Evolutionary conservation across 2,329 filamentous ascomycete species (phyloP).

Genomic region (Zymoseptoria tritici): DNA sequence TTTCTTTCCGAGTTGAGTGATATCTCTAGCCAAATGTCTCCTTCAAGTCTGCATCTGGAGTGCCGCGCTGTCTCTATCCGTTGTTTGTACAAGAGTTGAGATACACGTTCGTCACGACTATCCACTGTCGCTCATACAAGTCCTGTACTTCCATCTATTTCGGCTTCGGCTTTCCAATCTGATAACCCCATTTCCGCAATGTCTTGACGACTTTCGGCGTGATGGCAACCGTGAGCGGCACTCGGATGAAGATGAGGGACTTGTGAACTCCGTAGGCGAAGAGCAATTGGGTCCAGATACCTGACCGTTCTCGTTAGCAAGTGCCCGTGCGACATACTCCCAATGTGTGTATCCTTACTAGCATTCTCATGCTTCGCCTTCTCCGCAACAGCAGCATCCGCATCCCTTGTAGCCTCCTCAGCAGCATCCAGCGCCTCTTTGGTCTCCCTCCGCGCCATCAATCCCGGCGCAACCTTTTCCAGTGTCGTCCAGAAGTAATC

Average conservation of each 20-base stretch:
- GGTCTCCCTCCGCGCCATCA: constrained; percentile 17
- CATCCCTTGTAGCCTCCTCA: constrained; percentile 39
- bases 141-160: constrained; percentile 27
- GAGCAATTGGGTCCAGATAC: constrained; percentile 75
- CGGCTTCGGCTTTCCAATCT: constrained; percentile 63
- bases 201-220: constrained; percentile 92
- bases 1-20: neutral
- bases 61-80: neutral
- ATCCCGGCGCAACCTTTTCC: constrained; percentile 51
- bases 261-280: constrained; percentile 97
- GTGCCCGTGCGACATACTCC: neutral
- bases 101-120: constrained; percentile 25
- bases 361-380: constrained; percentile 26
- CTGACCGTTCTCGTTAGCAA: constrained; percentile 32
- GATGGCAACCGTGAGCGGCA: constrained; percentile 82
- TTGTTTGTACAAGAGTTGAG: neutral
- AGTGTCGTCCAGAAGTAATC: constrained; percentile 52
- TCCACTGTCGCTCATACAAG: constrained; percentile 33
- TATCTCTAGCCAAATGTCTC: neutral
- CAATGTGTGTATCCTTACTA: constrained; percentile 11
- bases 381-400: constrained; percentile 28
- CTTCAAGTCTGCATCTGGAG: neutral
- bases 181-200: constrained; percentile 82
- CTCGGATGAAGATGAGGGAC: constrained; percentile 92
- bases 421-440: constrained; percentile 10